Conservation (phyloP, 106 monocot species). For the Platanthera guangdongensis region DNA sequence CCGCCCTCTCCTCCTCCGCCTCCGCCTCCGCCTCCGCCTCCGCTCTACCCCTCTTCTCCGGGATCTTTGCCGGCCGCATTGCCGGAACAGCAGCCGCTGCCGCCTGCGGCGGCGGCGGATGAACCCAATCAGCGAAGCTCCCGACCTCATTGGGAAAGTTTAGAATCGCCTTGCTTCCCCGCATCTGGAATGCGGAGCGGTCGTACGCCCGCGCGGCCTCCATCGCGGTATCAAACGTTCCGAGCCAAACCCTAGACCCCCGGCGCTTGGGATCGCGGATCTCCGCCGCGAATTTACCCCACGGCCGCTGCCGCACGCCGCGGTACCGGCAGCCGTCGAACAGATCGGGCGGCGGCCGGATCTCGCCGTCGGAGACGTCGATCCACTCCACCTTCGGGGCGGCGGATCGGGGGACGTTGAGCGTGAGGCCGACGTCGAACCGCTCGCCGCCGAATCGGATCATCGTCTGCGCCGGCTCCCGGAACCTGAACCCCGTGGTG, state of each 20-base stretch:
- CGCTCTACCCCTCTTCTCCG: conserved; percentile 14
- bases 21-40: neutral
- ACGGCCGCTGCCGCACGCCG: conserved; percentile 69
- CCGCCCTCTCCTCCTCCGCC: neutral
- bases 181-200: conserved; percentile 57
- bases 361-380: conserved; percentile 11
- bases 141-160: conserved; percentile 77
- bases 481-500: conserved; percentile 1
- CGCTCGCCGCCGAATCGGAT: conserved; percentile 23
- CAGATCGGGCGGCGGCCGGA: neutral
- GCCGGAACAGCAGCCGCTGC: neutral
- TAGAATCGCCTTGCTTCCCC: conserved; percentile 65
- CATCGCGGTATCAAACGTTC: conserved; percentile 58
- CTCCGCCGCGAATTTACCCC: conserved; percentile 83
- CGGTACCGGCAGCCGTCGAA: conserved; percentile 39
- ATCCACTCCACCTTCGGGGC: conserved; percentile 7
- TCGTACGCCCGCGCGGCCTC: conserved; percentile 81
- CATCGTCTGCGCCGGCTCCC: conserved; percentile 10
- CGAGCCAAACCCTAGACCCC: conserved; percentile 73
- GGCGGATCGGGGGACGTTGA: conserved; percentile 7
- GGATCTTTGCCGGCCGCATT: conserved; percentile 5
- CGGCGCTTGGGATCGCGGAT: conserved; percentile 54
- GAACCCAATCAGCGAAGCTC: neutral
- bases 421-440: conserved; percentile 3
- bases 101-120: neutral